Evolutionary conservation across 139 green algal genomes (phyloP).

Genomic region (Diplosphaera chodatii): DNA sequence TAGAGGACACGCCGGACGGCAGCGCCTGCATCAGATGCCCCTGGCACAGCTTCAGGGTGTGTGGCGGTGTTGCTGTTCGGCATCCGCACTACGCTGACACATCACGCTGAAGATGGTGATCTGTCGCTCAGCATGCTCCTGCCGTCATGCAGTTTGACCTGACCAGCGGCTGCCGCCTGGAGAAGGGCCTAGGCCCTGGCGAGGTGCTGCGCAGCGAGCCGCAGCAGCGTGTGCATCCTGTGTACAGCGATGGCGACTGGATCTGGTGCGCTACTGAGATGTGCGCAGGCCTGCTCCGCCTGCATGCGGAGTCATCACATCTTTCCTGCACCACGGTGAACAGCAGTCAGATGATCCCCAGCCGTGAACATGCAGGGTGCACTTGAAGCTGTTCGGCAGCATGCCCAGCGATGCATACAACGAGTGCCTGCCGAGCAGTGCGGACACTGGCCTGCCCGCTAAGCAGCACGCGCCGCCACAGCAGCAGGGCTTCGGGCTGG

Average conservation of each 20-base stretch:
- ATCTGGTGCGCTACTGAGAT: constrained; percentile 6
- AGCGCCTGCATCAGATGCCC: constrained; percentile 48
- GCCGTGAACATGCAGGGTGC: constrained; percentile 5
- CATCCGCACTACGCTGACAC: no score
- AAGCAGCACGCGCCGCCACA: not conserved
- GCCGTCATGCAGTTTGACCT: constrained; percentile 20
- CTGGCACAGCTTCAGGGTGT: constrained; percentile 58
- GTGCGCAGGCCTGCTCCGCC: no score
- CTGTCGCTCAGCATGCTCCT: no score
- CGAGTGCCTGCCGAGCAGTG: not conserved
- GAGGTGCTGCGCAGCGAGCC: not conserved
- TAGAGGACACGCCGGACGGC: constrained; percentile 41
- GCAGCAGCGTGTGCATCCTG: constrained; percentile 16
- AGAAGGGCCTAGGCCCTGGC: constrained; percentile 8
- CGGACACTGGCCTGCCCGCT: not conserved
- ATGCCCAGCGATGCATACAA: constrained; percentile 14
- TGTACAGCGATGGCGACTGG: constrained; percentile 9
- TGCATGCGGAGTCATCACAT: no score
- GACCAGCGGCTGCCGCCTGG: constrained; percentile 9
- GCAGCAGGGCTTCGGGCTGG: constrained; percentile 13
- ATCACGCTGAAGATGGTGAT: no score
- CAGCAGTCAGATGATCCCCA: no score
- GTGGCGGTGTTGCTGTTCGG: no score
- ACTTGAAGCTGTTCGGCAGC: not conserved
- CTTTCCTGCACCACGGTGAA: no score